Percentiles rank a stretch among this genome's conserved stretches.
Conservation (phyloP, 116 monocot species). For the Zostera marina region DNA sequence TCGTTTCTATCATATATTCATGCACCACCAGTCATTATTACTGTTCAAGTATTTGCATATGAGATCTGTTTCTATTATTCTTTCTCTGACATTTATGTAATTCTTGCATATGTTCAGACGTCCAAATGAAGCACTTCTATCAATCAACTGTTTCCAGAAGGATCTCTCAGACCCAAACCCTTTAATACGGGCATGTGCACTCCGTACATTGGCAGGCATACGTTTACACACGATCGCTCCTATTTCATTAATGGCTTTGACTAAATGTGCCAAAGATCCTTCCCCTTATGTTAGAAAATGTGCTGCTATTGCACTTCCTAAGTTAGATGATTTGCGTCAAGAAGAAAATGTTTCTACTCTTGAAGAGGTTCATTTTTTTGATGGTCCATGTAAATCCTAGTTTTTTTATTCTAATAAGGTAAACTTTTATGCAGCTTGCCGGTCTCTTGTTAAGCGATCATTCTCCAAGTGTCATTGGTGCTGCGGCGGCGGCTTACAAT, state of each 20-base stretch:
- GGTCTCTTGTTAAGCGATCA: constrained; percentile 54
- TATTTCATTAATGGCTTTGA: constrained; percentile 50
- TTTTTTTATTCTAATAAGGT: neutral
- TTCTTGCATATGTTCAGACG: constrained; percentile 29
- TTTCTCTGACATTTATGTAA: too few species aligned
- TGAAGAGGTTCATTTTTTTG: constrained; percentile 41
- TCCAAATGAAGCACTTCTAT: constrained; percentile 87
- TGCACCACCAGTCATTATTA: too few species aligned
- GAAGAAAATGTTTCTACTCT: constrained; percentile 58
- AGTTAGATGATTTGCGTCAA: constrained; percentile 60
- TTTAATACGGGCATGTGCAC: constrained; percentile 85
- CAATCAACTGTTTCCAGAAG: constrained; percentile 94
- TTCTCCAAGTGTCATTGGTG: constrained; percentile 77
- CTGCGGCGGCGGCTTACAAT: constrained; percentile 77
- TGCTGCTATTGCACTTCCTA: constrained; percentile 80
- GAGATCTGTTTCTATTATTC: too few species aligned
- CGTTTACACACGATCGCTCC: constrained; percentile 70
- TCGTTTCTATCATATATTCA: too few species aligned
- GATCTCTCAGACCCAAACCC: constrained; percentile 88
- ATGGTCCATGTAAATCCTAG: neutral
- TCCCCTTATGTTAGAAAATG: constrained; percentile 93
- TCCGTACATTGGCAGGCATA: constrained; percentile 90
- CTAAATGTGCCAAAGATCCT: constrained; percentile 87
- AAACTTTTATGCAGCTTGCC: constrained; percentile 44
- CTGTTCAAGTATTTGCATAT: too few species aligned